Percentiles rank a stretch among this genome's conserved stretches.
These are phyloP conservation scores for Xanthoconium stramineum DNA, from an alignment of 768 basidiomycete species.

Conservation along the genomic window DNA sequence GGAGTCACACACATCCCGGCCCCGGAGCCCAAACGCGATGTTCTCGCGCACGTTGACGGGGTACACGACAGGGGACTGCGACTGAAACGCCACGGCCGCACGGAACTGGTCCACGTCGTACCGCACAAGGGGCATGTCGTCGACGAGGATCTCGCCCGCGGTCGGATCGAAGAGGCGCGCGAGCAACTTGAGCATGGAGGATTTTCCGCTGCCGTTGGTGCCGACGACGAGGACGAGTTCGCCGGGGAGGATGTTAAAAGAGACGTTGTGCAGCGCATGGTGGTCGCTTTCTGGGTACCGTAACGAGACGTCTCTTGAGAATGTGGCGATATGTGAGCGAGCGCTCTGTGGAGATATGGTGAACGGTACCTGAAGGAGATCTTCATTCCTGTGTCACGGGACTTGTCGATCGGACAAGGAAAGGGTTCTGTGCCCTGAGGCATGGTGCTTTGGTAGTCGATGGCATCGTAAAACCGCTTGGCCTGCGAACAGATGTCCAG, in stretches of 20 bases:
- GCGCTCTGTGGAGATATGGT: background rate
- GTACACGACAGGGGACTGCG: conserved; percentile 48
- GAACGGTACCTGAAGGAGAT: conserved; percentile 23
- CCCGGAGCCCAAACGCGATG: conserved; percentile 32
- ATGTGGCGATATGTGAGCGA: background rate
- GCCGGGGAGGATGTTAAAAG: conserved; percentile 29
- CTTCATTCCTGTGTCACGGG: conserved; percentile 21
- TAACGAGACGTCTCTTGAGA: conserved; percentile 17
- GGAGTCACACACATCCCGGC: background rate
- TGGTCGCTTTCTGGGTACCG: conserved; percentile 20
- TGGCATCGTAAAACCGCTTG: conserved; percentile 19
- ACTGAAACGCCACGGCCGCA: conserved; percentile 43
- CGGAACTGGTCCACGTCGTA: conserved; percentile 43
- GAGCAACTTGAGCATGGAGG: conserved; percentile 44
- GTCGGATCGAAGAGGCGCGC: conserved; percentile 47
- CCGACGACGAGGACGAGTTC: conserved; percentile 32
- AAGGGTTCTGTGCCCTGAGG: conserved; percentile 18
- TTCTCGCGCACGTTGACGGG: conserved; percentile 47
- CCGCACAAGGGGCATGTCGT: conserved; percentile 36
- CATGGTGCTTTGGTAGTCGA: conserved; percentile 19
- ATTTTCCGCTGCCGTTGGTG: conserved; percentile 29
- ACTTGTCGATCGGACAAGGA: conserved; percentile 6
- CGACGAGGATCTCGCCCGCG: conserved; percentile 42
- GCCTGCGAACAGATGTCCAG: conserved; percentile 14
- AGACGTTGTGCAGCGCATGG: conserved; percentile 23